Conservation (phyloP, 2,329 filamentous ascomycete genomes). For the Lasiodiplodia hormozganensis region DNA sequence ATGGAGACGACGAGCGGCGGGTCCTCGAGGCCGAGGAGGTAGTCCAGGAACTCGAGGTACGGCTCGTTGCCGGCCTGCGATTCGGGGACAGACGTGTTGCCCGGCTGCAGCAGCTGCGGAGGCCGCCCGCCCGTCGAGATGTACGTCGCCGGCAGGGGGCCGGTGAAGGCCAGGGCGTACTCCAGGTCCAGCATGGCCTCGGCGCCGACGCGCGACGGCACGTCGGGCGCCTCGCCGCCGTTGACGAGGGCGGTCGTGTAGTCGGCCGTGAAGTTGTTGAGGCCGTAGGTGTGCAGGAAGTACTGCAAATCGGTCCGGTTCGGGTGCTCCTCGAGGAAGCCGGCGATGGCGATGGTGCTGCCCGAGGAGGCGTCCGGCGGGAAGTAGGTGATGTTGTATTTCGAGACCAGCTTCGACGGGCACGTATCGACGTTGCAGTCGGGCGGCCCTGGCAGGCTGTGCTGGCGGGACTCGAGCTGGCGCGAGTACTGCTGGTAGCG, state of each 20-base stretch:
- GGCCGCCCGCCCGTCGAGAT: constrained; percentile 68
- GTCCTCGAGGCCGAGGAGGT: constrained; percentile 57
- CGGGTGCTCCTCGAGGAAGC: constrained; percentile 61
- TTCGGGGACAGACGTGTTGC: constrained; percentile 33
- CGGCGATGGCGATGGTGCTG: constrained; percentile 59
- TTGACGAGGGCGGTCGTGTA: constrained; percentile 48
- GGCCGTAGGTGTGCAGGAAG: constrained; percentile 48
- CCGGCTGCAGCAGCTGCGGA: constrained; percentile 55
- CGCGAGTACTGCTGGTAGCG: constrained; percentile 5
- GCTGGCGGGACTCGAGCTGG: background rate
- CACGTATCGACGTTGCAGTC: constrained; percentile 26
- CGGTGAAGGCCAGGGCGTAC: constrained; percentile 63
- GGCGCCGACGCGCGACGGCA: constrained; percentile 35
- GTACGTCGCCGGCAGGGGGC: constrained; percentile 61
- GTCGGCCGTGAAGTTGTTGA: constrained; percentile 52
- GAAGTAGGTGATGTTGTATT: constrained; percentile 36
- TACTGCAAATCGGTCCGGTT: constrained; percentile 50
- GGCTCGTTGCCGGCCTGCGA: constrained; percentile 38
- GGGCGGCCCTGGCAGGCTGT: background rate
- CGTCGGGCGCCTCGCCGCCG: constrained; percentile 38
- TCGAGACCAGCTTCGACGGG: constrained; percentile 31
- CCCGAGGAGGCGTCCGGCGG: constrained; percentile 52
- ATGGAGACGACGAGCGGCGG: constrained; percentile 67
- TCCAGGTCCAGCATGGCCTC: constrained; percentile 72
- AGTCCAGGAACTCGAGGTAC: constrained; percentile 68